Evolutionary conservation across 2,329 filamentous ascomycete genomes (phyloP).

Genomic region (Beauveria sp.): DNA sequence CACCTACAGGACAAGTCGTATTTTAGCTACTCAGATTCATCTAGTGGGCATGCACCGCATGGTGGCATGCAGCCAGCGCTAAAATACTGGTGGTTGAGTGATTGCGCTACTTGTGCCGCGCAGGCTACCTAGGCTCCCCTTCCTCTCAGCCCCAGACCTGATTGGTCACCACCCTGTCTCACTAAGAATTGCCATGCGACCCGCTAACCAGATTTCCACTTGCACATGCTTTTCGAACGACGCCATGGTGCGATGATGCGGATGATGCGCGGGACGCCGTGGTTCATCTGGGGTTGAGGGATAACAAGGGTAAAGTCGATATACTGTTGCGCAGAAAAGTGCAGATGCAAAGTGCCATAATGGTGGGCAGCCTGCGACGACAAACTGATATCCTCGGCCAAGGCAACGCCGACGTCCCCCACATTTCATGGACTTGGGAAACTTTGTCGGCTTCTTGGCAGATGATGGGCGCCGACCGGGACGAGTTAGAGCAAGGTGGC

Average conservation of each 20-base stretch:
- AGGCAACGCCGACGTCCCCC: not conserved
- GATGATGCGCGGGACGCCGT: not conserved
- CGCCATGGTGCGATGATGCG: not conserved
- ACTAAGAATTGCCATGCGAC: not conserved
- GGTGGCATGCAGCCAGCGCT: no score
- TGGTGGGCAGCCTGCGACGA: not conserved
- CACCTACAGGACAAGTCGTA: not conserved
- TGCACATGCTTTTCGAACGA: slow-evolving; percentile 5
- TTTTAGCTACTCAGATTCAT: not conserved
- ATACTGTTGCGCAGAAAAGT: no score
- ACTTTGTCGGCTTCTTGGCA: not conserved
- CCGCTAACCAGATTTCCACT: not conserved
- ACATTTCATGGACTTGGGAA: not conserved
- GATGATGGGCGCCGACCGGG: not conserved
- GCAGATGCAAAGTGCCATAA: no score
- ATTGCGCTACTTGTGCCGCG: no score
- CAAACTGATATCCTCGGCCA: not conserved
- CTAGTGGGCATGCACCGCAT: no score
- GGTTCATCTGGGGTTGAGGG: not conserved
- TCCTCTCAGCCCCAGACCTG: not conserved
- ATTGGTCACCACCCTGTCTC: not conserved
- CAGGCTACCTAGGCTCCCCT: not conserved
- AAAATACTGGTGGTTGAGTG: no score
- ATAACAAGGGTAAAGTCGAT: no score
- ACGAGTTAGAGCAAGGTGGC: not conserved